Base-by-base conservation (phyloP, 495 filamentous ascomycete species). In the Penicillium paxilli region DNA sequence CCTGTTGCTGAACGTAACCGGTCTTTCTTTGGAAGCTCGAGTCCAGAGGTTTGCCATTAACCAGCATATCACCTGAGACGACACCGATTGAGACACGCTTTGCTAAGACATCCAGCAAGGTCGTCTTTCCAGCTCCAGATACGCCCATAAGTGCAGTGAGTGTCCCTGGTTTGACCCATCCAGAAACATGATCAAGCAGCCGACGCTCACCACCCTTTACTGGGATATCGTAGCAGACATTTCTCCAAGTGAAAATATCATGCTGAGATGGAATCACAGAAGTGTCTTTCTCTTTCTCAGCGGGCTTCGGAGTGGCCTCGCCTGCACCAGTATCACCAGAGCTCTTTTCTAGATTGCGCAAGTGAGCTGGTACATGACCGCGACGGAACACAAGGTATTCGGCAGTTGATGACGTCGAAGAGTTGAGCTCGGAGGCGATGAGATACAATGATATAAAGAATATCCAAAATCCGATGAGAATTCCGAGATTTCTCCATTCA, bases 1-100 rank as follows among this genome's bases (percentile, higher is more conserved):
- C 92, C 65, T 95, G 91, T 66, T 97, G 92, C 58, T 96, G 90
- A 26, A 93, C 92, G 64, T 96, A 97, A 3, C 91, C 92, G 2
- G 90, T 95, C 72, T 93, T 93, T 49, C 92, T 81, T 57, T 93
- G 89, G 76, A 96, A 96, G 1, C 88, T 91, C 12, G 75, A 74
- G 63, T 95, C 89, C 14, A 87, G 67, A 3, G 72, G 63, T 26
- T 65, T 64, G 1, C 80, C 80, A 54, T 84, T 77, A 8, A 84
- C 79, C 10, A 82, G 63, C 65, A 84, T 79, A 33, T 81, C 77
- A 2, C 80, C 81, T 3, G 66, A 75, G 5, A 85, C 75, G 17
- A 80, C 70, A 38, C 82, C 82, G 35, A 82, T 77, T 6, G 69
- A 69, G 9, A 77, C 74, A 21, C 83, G 72, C 32, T 80, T 74